Conservation (phyloP, 331 rosid genomes). For the Ulmus americana region DNA sequence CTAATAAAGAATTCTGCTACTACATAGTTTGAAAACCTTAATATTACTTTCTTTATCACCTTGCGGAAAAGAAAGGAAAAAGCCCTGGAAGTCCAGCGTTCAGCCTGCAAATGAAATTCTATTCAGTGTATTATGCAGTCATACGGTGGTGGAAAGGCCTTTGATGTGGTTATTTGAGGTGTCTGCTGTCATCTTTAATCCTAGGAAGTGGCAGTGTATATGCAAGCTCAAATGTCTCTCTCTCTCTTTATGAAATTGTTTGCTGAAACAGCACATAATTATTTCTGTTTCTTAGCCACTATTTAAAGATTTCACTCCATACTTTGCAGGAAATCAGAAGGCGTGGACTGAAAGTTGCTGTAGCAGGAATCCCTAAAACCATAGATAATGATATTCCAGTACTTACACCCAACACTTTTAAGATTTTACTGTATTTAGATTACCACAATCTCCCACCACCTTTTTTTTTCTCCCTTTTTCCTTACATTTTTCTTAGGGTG, state of each 20-base stretch:
- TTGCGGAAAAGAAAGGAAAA: too few relatives aligned
- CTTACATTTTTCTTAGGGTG: neutral
- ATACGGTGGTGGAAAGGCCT: neutral
- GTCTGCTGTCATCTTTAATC: neutral
- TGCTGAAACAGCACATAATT: neutral
- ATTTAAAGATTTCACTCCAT: conserved; percentile 1
- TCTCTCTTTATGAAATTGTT: neutral
- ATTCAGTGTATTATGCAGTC: too few relatives aligned
- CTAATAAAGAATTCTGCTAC: too few relatives aligned
- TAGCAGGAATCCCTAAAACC: conserved; percentile 81
- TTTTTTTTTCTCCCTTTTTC: neutral
- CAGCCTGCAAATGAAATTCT: too few relatives aligned
- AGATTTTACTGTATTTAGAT: neutral
- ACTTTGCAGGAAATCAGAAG: conserved; percentile 59
- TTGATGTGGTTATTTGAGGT: neutral
- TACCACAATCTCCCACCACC: neutral
- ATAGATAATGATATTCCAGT: conserved; percentile 83
- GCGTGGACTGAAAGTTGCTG: conserved; percentile 81
- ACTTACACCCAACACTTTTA: conserved; percentile 3
- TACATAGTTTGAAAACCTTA: too few relatives aligned
- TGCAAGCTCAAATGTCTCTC: neutral
- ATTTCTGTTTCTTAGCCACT: neutral
- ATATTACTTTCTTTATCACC: too few relatives aligned
- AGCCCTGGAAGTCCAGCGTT: too few relatives aligned
- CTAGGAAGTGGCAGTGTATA: neutral